These are phyloP conservation scores for Daldinia sp. DNA, from an alignment of 2,329 filamentous ascomycete genomes.

Conservation along the genomic window DNA sequence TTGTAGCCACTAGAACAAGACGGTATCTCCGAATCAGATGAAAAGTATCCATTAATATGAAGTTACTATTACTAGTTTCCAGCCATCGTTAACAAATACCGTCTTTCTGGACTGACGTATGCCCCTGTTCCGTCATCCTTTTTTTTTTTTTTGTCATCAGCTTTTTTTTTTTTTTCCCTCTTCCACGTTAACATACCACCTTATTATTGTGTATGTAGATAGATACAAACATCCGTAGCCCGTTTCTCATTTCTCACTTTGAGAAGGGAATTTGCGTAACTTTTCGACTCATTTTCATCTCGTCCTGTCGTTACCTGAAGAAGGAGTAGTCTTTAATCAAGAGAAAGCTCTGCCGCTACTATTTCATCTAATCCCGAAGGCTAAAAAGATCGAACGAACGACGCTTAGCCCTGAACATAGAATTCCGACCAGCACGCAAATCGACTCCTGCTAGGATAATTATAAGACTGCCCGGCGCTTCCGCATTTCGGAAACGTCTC, in stretches of 20 bases:
- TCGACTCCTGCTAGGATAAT: constrained; percentile 5
- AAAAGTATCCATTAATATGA: constrained; percentile 36
- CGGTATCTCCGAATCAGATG: constrained; percentile 37
- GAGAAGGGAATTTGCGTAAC: neutral
- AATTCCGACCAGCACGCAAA: neutral
- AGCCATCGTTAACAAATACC: constrained; percentile 31
- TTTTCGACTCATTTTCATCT: constrained; percentile 3
- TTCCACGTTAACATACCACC: constrained; percentile 16
- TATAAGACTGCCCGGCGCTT: constrained; percentile 36
- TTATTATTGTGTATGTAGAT: constrained; percentile 22
- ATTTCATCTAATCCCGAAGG: neutral
- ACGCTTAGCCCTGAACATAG: constrained; percentile 6
- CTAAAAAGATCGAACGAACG: neutral
- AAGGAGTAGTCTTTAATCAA: neutral
- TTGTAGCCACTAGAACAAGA: constrained; percentile 31
- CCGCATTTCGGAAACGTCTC: constrained; percentile 30
- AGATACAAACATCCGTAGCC: constrained; percentile 12
- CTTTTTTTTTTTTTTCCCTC: constrained; percentile 19
- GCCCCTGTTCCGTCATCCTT: constrained; percentile 36
- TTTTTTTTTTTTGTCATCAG: constrained; percentile 38
- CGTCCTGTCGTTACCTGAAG: neutral
- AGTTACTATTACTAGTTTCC: constrained; percentile 34
- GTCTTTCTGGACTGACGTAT: constrained; percentile 39
- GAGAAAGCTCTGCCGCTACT: neutral
- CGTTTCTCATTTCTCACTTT: neutral